A percentile compares a stretch with the other conserved stretches of the same genome.
phyloP scores from a whole-genome alignment of 805 yeast genomes.

The Brettanomyces sp. region DNA sequence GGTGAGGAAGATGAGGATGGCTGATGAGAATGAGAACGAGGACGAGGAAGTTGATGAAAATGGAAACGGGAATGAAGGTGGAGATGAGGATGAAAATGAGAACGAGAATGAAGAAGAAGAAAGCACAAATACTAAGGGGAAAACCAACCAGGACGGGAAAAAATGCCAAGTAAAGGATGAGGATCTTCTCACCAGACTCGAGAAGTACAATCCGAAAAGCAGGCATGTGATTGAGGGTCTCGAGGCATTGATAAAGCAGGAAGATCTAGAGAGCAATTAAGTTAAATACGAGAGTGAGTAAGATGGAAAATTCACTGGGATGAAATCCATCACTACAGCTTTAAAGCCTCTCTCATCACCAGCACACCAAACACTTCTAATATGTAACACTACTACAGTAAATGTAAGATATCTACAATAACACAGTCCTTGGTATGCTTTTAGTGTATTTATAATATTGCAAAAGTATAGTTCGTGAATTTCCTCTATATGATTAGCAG shows the following conservation, averaged over 20 bases:
- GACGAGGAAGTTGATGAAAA: constrained; percentile 2
- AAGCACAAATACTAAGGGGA: constrained; percentile 3
- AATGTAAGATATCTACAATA: no score
- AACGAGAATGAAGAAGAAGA: constrained; percentile 17
- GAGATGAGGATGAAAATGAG: constrained; percentile 11
- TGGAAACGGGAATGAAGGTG: constrained; percentile 3
- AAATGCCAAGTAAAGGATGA: constrained; percentile 9
- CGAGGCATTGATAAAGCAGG: constrained; percentile 18
- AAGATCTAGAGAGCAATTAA: constrained; percentile 11
- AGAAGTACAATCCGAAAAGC: constrained; percentile 28
- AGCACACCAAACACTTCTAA: no score
- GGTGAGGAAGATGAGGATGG: constrained; percentile 24
- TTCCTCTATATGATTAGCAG: no score
- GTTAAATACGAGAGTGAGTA: no score
- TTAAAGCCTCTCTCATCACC: no score
- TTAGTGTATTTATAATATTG: constrained; percentile 2
- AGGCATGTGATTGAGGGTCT: constrained; percentile 17
- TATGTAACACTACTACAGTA: no score
- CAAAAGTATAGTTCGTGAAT: neutral
- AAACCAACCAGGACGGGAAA: constrained; percentile 6
- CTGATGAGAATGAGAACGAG: constrained; percentile 19
- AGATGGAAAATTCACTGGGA: no score
- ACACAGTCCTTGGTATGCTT: no score
- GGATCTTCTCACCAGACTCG: constrained; percentile 28
- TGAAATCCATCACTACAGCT: no score